Base-by-base conservation (phyloP, 1,284 basidiomycete genomes). In the Puccinia hordei region DNA sequence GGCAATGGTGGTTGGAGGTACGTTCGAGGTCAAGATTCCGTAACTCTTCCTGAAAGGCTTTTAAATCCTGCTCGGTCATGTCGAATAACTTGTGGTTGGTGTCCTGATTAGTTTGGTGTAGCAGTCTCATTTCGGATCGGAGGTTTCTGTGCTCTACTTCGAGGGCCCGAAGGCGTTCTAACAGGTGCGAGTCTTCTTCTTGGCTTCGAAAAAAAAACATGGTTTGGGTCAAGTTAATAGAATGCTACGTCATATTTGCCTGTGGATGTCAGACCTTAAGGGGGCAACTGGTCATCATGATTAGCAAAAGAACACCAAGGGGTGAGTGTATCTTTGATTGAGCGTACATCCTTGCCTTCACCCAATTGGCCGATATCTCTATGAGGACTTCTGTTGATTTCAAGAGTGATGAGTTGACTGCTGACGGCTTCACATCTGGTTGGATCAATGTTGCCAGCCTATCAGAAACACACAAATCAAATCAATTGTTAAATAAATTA, bases 141-240 rank as follows among this genome's bases (percentile, higher is more conserved):
- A 46, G 22, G 93, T 92, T 4, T 90, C 90, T 12, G 89, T 84
- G 17, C 87, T 86, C 82, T 93, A 92, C 82, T 92, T 92, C 81
- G 88, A 90, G 81, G 87, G 89, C 17, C 90, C 91, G 84, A 93
- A 91, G 30, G 93, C 86, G 5, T 87, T 86, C 4, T 91, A 89
- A 83, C 94, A 95, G 87, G 8, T 87, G 82, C 83, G 92, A 89
- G 83, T 93, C 93, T 73, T 73, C 55, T 27, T 73, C 55, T 19
- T 30, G 38, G 33, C 72, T 73, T 61, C 33, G 81, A 71, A 46
- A 44, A 71, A 71, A 35, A 46, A 68, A 24, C 41, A 49, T 13
- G 66, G 1, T 44, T 49, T 19, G 9, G 66, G 41, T n/a, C 41
- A 66, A 22, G 41, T 46, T 17, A 24, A 46, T 49, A 27, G 17